phyloP scores from a whole-genome alignment of 2,329 filamentous ascomycete genomes.

The Cladosporium sp. region DNA sequence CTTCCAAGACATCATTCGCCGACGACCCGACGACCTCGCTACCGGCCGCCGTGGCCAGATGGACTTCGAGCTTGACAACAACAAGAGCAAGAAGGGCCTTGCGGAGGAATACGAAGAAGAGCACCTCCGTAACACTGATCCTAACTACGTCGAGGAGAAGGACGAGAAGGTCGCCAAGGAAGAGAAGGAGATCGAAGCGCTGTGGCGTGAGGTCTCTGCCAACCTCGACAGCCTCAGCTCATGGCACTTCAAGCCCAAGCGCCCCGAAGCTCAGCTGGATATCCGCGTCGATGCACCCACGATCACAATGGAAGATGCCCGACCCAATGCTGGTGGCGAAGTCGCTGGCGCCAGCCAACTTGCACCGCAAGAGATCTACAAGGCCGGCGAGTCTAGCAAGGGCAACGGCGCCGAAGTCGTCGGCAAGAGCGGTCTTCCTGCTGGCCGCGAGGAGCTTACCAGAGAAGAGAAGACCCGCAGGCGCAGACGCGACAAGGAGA shows the following conservation, averaged over 20 bases:
- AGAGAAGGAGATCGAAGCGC: constrained; percentile 74
- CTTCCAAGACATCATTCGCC: constrained; percentile 86
- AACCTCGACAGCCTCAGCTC: constrained; percentile 87
- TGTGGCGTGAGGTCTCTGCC: constrained; percentile 79
- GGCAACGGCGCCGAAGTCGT: constrained; percentile 69
- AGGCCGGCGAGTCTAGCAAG: constrained; percentile 63
- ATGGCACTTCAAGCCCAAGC: constrained; percentile 94
- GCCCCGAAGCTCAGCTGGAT: constrained; percentile 75
- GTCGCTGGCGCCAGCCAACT: constrained; percentile 70
- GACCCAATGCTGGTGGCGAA: constrained; percentile 77
- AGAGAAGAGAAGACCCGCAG: constrained; percentile 80
- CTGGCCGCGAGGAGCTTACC: constrained; percentile 82
- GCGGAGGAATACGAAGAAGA: constrained; percentile 95
- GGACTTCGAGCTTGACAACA: constrained; percentile 75
- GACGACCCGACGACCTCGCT: constrained; percentile 72
- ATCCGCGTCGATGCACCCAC: constrained; percentile 90
- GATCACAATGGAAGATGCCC: constrained; percentile 90
- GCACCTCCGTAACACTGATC: constrained; percentile 74
- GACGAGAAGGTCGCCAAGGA: constrained; percentile 75
- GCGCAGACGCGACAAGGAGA: constrained; percentile 72
- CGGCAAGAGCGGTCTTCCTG: constrained; percentile 69
- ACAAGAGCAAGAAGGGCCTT: constrained; percentile 80
- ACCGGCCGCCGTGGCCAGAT: constrained; percentile 67
- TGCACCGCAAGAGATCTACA: constrained; percentile 93
- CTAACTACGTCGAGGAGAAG: constrained; percentile 75